Conservation (phyloP, 1,284 basidiomycete genomes). For the Tranzscheliella williamsii region DNA sequence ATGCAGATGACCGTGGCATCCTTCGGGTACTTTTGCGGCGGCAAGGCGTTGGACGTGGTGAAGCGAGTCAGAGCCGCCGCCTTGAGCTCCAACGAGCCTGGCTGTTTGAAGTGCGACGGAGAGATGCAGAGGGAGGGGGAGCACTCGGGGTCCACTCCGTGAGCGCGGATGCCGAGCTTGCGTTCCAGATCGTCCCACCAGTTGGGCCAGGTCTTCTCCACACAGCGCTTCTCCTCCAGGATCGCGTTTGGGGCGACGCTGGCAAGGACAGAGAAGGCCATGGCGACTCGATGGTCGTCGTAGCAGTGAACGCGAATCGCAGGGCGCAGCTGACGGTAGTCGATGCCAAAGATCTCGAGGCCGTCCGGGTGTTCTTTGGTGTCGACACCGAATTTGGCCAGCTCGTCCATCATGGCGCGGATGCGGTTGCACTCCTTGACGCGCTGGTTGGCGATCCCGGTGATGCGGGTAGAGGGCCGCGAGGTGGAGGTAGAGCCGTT, state of each 20-base stretch:
- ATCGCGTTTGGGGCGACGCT: conserved; percentile 74
- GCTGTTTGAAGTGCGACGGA: conserved; percentile 40
- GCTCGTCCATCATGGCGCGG: conserved; percentile 91
- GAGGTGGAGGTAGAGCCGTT: conserved; percentile 51
- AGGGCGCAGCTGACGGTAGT: conserved; percentile 66
- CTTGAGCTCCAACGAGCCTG: no score
- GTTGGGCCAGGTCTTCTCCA: conserved; percentile 99
- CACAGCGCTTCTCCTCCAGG: conserved; percentile 94
- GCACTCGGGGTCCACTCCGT: conserved; percentile 74
- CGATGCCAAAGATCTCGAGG: conserved; percentile 79
- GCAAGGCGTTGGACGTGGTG: conserved; percentile 19
- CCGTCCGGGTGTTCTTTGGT: conserved; percentile 92
- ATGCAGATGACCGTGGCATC: conserved; percentile 79
- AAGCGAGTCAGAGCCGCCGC: conserved; percentile 18
- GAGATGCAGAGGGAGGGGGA: conserved; percentile 39
- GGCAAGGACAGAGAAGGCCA: conserved; percentile 92
- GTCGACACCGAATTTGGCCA: conserved; percentile 92
- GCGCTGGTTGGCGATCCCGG: conserved; percentile 95
- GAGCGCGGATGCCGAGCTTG: conserved; percentile 89
- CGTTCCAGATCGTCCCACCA: conserved; percentile 99
- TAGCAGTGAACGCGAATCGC: conserved; percentile 88
- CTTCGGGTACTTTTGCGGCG: conserved; percentile 60
- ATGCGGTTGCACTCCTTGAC: conserved; percentile 99
- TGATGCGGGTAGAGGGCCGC: conserved; percentile 70
- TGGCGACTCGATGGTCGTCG: conserved; percentile 97